Evolutionary conservation across 2,329 filamentous ascomycete species (phyloP), one percentile per base, ranked within the genome.

Genomic region (Onygena corvina): DNA sequence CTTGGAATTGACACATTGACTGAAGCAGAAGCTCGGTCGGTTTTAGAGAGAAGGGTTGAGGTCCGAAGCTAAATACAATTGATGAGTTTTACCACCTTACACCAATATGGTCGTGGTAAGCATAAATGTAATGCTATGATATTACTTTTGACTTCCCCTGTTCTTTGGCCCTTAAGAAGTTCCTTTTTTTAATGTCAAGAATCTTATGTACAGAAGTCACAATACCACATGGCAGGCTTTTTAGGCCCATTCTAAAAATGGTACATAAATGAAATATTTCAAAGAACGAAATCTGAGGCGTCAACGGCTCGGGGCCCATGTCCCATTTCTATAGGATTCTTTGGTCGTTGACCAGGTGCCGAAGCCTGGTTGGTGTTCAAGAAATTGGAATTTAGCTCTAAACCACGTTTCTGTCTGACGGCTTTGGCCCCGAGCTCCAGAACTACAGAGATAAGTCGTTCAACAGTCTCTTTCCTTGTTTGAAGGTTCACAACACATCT

Each of bases 401-500:
- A n/a, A 3, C 48, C 51, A 44, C 49, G 29, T 31, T 52, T 49
- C 11, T 48, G 49, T 27, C 62, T 55, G 2, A 67, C 55, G 30
- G 68, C 58, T 8, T 46, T 57, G 11, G 64, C 63, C 0, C 67
- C 70, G 50, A 67, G 61, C 54, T 74, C 71, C 54, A 73, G 73
- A 60, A 84, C 74, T 3, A 76, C 77, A 55, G 68, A 70, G 1
- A 84, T 68, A 52, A 86, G 64, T n/a, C 73, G 74, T 56, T 82
- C 78, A 25, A 83, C 65, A 1, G 80, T 84, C 54, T 73, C 76
- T 57, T 58, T 73, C 52, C 67, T 71, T 31, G 80, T 84, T 49
- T 72, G 71, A 1, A 76, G 71, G 67, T 83, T 83, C 2, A 85
- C 77, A 16, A 86, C 82, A 8, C 80, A 81, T 38, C 82, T 69